Evolutionary conservation across 768 basidiomycete genomes (phyloP), one percentile per base, ranked within the genome.

Genomic region (Leucocoprinus sp.): DNA sequence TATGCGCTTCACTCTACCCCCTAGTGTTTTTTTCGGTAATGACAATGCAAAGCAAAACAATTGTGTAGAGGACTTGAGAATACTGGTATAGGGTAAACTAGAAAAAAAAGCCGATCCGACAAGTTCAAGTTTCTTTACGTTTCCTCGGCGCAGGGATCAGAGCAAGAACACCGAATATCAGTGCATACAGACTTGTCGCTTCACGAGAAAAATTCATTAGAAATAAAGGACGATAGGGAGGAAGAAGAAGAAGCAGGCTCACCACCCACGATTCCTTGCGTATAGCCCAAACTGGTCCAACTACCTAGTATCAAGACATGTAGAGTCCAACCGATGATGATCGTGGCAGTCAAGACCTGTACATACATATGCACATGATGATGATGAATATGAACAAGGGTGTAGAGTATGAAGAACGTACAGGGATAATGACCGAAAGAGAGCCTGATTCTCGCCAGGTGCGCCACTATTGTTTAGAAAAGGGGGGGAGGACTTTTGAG

Each of bases 101-200:
- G 3, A 17, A 17, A 4, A 17, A 26, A 26, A 15, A n/a, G 4
- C 15, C n/a, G n/a, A 26, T n/a, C n/a, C n/a, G 28, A 17, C n/a
- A 27, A 8, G 24, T 11, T 8, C 41, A 41, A 8, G 27, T 23
- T 26, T 12, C 40, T 28, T 36, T 48, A 8, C 22, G 52, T 31
- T 73, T 64, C 60, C 68, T 74, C 9, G 84, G 84, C 19, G 75
- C 74, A 11, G 84, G 82, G 42, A 88, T 64, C 17, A 89, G 67
- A 2, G 84, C 86, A 46, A 89, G 71, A 27, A 86, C 60, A n/a
- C 86, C 86, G 55, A 89, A 84, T 15, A 67, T 66, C 33, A 86
- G 67, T 6, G 77, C 76, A 53, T 88, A 89, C 37, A 85, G 59
- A 8, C 79, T 81, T 8, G 76, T 78, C 8, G 82, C 85, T 89